Conservation (phyloP, 768 basidiomycete species). For the Naganishia antarctica region DNA sequence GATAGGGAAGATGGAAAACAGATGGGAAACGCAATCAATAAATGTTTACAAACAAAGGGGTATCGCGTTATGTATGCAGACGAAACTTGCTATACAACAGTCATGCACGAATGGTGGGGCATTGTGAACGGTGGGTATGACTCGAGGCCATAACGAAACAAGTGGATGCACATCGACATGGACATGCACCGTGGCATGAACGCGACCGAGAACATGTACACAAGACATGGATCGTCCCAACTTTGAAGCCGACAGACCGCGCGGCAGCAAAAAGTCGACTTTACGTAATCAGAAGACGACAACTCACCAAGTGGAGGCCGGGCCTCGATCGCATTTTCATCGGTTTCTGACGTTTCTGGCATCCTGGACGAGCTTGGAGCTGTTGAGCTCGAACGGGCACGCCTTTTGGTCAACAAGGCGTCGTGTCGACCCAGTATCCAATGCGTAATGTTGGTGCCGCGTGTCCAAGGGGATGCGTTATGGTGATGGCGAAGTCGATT, state of each 20-base stretch:
- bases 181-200: not conserved
- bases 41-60: not conserved
- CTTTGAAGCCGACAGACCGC: too few species aligned
- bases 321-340: constrained; percentile 8
- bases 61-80: not conserved
- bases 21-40: not conserved
- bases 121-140: too few species aligned
- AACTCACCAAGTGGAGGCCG: not conserved
- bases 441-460: constrained; percentile 4
- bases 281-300: not conserved
- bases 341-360: not conserved
- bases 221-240: too few species aligned
- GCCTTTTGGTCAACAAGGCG: not conserved
- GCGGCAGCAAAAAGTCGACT: not conserved
- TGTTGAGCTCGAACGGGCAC: not conserved
- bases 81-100: too few species aligned
- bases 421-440: constrained; percentile 5
- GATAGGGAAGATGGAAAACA: not conserved
- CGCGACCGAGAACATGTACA: not conserved
- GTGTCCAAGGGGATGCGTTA: not conserved
- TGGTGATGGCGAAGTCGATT: not conserved
- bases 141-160: too few species aligned
- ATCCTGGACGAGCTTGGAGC: not conserved
- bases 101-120: too few species aligned
- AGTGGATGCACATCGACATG: too few species aligned